A percentile compares a stretch with the other conserved stretches of the same genome.
Evolutionary conservation across 202 grass and related monocot species (phyloP).

Genomic region (Schoenoplectus triqueter): DNA sequence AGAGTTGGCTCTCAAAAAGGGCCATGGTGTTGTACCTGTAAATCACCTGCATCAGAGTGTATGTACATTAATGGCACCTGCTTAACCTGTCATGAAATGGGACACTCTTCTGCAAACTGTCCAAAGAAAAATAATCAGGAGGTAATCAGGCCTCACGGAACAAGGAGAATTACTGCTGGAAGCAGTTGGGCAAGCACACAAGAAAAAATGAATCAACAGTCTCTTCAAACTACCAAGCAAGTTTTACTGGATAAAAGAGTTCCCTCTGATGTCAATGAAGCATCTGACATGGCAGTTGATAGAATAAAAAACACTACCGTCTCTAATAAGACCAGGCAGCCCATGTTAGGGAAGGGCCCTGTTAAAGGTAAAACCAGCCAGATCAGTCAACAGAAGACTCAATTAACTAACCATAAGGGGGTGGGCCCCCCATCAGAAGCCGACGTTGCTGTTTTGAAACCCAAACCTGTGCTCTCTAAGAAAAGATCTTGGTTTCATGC

Average conservation of each 20-base stretch:
- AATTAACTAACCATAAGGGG: neutral
- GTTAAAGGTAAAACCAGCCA: neutral
- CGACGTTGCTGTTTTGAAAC: neutral
- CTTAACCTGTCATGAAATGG: neutral
- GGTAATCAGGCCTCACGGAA: neutral
- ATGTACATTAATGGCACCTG: neutral
- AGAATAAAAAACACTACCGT: neutral
- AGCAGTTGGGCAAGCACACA: neutral
- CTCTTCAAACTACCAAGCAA: neutral
- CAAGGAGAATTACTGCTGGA: neutral
- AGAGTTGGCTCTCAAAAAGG: neutral
- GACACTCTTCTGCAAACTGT: neutral
- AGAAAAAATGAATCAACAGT: neutral
- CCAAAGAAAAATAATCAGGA: neutral
- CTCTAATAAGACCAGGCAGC: neutral
- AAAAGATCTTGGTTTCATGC: neutral
- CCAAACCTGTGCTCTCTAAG: neutral
- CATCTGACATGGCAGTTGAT: neutral
- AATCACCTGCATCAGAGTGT: neutral
- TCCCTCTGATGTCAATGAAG: neutral
- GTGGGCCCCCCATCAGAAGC: neutral
- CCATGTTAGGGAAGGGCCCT: constrained; percentile 27
- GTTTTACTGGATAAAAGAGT: neutral
- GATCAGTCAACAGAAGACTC: neutral
- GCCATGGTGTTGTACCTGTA: neutral